Percentiles rank a stretch among this genome's conserved stretches.
phyloP scores from a whole-genome alignment of 2,329 filamentous ascomycete genomes.

The Phyllosticta citrichinensis region DNA sequence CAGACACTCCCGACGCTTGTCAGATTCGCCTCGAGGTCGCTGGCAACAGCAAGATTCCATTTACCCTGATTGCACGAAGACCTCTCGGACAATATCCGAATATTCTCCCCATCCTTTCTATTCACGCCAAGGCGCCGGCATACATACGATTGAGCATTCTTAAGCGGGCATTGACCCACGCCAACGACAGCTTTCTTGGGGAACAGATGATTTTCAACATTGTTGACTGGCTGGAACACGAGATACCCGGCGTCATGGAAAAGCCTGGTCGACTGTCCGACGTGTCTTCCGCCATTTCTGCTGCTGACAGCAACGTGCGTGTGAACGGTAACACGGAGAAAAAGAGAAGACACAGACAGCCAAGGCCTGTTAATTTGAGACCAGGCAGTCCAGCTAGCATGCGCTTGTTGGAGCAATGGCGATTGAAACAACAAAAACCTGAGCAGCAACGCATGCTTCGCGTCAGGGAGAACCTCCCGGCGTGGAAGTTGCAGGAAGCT shows the following conservation, averaged over 20 bases:
- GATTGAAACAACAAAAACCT: constrained; percentile 52
- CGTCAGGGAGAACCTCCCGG: constrained; percentile 65
- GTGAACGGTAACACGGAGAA: constrained; percentile 17
- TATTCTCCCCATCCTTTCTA: constrained; percentile 55
- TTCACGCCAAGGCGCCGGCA: constrained; percentile 63
- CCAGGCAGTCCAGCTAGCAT: constrained; percentile 48
- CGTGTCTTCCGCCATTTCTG: constrained; percentile 63
- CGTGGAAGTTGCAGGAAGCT: constrained; percentile 71
- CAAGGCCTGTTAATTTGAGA: constrained; percentile 54
- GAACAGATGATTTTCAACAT: constrained; percentile 88
- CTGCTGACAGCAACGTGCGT: constrained; percentile 39
- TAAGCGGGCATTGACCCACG: constrained; percentile 63
- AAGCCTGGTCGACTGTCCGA: constrained; percentile 75
- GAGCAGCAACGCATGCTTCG: constrained; percentile 66
- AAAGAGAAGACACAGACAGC: constrained; percentile 31
- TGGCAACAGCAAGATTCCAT: constrained; percentile 33
- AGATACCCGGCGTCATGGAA: constrained; percentile 72
- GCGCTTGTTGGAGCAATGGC: constrained; percentile 54
- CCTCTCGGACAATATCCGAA: constrained; percentile 62
- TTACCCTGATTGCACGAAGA: constrained; percentile 56
- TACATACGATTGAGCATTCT: constrained; percentile 89
- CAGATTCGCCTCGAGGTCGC: constrained; percentile 54
- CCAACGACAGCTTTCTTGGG: constrained; percentile 60
- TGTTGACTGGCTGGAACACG: constrained; percentile 82
- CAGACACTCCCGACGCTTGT: constrained; percentile 53